Evolutionary conservation across 2,329 filamentous ascomycete genomes (phyloP).

Genomic region (Tympanopsis confertula): DNA sequence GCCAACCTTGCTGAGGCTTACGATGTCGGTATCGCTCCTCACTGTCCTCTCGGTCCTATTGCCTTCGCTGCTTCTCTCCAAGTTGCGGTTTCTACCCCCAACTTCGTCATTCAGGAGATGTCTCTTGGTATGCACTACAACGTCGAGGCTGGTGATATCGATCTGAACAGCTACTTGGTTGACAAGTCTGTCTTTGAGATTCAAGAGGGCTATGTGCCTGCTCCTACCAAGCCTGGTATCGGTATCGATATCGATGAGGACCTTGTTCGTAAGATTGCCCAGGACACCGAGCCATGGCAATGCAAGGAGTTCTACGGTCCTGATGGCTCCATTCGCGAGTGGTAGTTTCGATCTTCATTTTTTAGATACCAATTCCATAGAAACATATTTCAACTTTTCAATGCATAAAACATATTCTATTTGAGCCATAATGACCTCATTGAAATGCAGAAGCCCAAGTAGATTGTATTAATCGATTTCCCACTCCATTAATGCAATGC

Average conservation of each 20-base stretch:
- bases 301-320: slow-evolving; percentile 44
- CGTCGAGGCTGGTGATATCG: slow-evolving; percentile 37
- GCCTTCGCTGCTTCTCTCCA: slow-evolving; percentile 63
- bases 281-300: slow-evolving; percentile 38
- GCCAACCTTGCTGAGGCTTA: slow-evolving; percentile 63
- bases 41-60: slow-evolving; percentile 64
- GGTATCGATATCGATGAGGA: slow-evolving; percentile 66
- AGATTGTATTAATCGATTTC: too few relatives aligned
- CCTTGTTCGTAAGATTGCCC: slow-evolving; percentile 25
- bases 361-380: too few relatives aligned
- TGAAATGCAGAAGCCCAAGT: too few relatives aligned
- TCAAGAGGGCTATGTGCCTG: slow-evolving; percentile 50
- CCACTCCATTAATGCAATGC: too few relatives aligned
- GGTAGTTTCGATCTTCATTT: too few relatives aligned
- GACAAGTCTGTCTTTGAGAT: slow-evolving; percentile 56
- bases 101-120: slow-evolving; percentile 70
- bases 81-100: slow-evolving; percentile 46
- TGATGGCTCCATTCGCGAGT: slow-evolving; percentile 46
- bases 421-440: too few relatives aligned
- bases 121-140: slow-evolving; percentile 73
- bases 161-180: slow-evolving; percentile 55
- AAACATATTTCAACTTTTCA: too few relatives aligned
- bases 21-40: slow-evolving; percentile 62
- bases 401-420: too few relatives aligned
- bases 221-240: slow-evolving; percentile 47